Conservation (phyloP, 2,329 filamentous ascomycete genomes). For the Aspergillus viridinutans region DNA sequence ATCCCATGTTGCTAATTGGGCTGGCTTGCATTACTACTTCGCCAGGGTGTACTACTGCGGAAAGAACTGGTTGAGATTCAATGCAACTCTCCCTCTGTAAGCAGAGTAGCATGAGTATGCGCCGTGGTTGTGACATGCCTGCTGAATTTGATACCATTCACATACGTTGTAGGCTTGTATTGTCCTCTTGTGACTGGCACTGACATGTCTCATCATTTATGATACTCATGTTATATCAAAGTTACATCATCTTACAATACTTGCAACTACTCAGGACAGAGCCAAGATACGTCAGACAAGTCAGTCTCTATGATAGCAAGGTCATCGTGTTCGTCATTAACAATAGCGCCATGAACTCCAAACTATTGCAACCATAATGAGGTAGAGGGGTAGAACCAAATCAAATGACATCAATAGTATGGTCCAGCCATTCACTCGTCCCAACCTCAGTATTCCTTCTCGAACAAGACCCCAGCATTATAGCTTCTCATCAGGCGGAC, state of each 20-base stretch:
- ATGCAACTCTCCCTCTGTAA: neutral
- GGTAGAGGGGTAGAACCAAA: too few relatives aligned
- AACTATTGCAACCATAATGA: neutral
- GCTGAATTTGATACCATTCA: neutral
- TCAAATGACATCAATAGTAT: neutral
- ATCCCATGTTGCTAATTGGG: neutral
- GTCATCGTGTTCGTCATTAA: neutral
- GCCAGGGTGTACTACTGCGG: too few relatives aligned
- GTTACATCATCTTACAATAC: neutral
- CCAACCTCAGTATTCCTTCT: too few relatives aligned
- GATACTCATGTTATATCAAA: neutral
- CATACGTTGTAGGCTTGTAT: neutral
- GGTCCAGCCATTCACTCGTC: neutral
- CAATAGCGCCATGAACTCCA: neutral
- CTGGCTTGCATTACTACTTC: neutral
- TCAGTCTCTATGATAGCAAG: neutral
- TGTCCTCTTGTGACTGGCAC: too few relatives aligned
- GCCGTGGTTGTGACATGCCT: neutral
- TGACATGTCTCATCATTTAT: neutral
- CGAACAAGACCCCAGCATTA: neutral
- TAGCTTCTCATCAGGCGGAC: neutral
- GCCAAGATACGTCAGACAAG: neutral
- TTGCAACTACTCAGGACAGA: neutral
- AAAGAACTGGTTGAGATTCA: neutral
- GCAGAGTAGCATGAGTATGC: neutral